Percentiles rank a stretch among this genome's conserved stretches.
Conservation (phyloP, 2,329 filamentous ascomycete species). For the Xylariaceae sp. region DNA sequence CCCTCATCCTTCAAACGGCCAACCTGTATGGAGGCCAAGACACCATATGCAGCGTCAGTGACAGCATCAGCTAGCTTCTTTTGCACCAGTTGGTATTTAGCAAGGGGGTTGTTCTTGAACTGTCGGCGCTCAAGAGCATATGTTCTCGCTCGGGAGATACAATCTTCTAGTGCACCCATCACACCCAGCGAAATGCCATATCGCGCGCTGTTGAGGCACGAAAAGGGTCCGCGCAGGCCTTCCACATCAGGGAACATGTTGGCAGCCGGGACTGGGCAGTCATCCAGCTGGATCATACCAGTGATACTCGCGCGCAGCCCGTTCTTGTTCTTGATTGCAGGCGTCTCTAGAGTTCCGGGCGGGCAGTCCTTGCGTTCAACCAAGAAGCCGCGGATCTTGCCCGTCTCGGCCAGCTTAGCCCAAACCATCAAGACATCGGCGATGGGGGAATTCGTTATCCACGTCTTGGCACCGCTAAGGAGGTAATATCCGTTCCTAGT, state of each 20-base stretch:
- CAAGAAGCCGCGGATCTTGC: constrained; percentile 90
- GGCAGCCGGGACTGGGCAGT: constrained; percentile 77
- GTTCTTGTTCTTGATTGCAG: constrained; percentile 90
- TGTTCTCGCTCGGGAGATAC: constrained; percentile 69
- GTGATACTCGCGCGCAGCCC: constrained; percentile 89
- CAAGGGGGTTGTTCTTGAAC: constrained; percentile 92
- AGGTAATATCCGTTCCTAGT: constrained; percentile 76
- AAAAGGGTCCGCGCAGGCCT: constrained; percentile 82
- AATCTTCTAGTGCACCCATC: constrained; percentile 92
- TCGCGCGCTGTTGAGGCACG: constrained; percentile 87
- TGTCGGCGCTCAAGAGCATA: constrained; percentile 93
- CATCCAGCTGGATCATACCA: constrained; percentile 95
- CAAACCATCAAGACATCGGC: constrained; percentile 81
- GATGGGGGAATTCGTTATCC: constrained; percentile 94
- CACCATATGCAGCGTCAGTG: constrained; percentile 86
- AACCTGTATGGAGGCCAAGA: constrained; percentile 85
- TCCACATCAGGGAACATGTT: constrained; percentile 94
- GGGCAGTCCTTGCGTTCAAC: constrained; percentile 82
- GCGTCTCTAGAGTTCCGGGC: constrained; percentile 83
- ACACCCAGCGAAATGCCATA: constrained; percentile 92
- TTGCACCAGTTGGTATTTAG: constrained; percentile 94
- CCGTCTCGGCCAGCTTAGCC: constrained; percentile 87
- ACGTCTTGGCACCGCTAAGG: constrained; percentile 80
- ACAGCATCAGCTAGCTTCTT: constrained; percentile 93
- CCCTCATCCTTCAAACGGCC: constrained; percentile 89